Base-by-base conservation (phyloP, 345 rosid genomes). In the Turnera subulata region DNA sequence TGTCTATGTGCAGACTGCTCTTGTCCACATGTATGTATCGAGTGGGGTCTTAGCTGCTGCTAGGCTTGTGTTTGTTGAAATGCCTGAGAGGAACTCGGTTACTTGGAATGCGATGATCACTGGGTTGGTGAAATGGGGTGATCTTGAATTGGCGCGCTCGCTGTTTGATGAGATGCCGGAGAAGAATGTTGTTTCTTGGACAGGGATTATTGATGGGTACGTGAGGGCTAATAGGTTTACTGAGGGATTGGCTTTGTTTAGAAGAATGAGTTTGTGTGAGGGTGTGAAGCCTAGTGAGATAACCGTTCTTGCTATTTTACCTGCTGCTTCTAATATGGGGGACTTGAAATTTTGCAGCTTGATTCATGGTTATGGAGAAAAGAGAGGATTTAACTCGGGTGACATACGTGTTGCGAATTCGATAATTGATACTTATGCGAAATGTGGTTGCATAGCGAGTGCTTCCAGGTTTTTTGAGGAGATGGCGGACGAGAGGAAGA, bases 41-140 rank as follows among this genome's bases (percentile, higher is more conserved):
- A 44, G 54, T 11, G 79, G 86, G 64, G 33, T 43, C 35, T 61
- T 48, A 32, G 16, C 12, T 6, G 56, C 70, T 42, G 81, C 88
- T 5, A 19, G 64, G 12, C 61, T 73, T 18, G 53, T 82, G 85
- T 88, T 91, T 13, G 86, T 80, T n/a, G 78, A 68, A 82, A 86
- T 88, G 88, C 86, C 82, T 19, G 78, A 64, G 0, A 80, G 76
- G 61, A 91, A 70, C 66, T 42, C 23, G 1, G 95, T 88, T 33
- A 75, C 95, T 0, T 86, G 92, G 98, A 91, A 91, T 69, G 92
- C 76, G 62, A 70, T 88, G 83, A 82, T 88, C 17, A 79, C 90
- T 61, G 98, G 85, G 19, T 76, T 81, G 53, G 79, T 76, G 6
- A 84, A 77, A 51, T 59, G 75, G 80, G 83, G 86, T 47, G 71